These are phyloP conservation scores for Hygrocybe punicea DNA, from an alignment of 768 basidiomycete species.

Conservation along the genomic window DNA sequence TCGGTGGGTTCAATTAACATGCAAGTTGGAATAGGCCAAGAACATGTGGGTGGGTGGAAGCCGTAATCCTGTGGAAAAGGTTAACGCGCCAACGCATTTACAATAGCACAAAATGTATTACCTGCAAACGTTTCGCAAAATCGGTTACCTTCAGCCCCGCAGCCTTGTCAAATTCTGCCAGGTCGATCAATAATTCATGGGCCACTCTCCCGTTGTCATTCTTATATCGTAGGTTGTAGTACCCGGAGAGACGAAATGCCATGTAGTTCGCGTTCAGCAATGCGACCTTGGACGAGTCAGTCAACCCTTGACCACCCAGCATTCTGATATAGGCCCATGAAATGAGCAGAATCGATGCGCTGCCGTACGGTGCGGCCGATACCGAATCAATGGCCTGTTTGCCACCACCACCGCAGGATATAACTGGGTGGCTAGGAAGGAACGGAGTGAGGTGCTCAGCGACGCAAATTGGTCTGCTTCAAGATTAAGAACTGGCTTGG, in stretches of 20 bases:
- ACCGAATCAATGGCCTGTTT: constrained; percentile 80
- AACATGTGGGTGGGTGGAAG: constrained; percentile 96
- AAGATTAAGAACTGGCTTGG: constrained; percentile 4
- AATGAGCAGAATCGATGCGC: constrained; percentile 91
- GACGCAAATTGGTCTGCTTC: constrained; percentile 79
- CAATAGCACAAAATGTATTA: constrained; percentile 21
- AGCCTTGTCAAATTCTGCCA: constrained; percentile 89
- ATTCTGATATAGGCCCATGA: constrained; percentile 99
- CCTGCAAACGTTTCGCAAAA: constrained; percentile 94
- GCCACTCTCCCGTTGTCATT: constrained; percentile 91
- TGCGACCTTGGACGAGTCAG: constrained; percentile 80
- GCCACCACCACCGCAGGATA: constrained; percentile 59
- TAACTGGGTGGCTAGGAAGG: constrained; percentile 82
- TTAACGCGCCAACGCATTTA: not conserved
- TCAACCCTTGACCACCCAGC: constrained; percentile 92
- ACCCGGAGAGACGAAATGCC: constrained; percentile 76
- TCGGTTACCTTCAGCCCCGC: constrained; percentile 92
- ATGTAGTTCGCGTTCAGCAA: constrained; percentile 97
- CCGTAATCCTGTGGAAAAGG: constrained; percentile 68
- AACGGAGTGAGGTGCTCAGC: constrained; percentile 92
- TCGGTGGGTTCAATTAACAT: constrained; percentile 99
- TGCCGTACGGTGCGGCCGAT: constrained; percentile 89
- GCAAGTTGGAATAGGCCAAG: constrained; percentile 96
- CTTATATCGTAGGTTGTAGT: constrained; percentile 86
- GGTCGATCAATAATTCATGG: constrained; percentile 92